These are phyloP conservation scores for Scheffersomyces cryptocercus DNA, from an alignment of 1,139 yeast genomes.

Conservation along the genomic window DNA sequence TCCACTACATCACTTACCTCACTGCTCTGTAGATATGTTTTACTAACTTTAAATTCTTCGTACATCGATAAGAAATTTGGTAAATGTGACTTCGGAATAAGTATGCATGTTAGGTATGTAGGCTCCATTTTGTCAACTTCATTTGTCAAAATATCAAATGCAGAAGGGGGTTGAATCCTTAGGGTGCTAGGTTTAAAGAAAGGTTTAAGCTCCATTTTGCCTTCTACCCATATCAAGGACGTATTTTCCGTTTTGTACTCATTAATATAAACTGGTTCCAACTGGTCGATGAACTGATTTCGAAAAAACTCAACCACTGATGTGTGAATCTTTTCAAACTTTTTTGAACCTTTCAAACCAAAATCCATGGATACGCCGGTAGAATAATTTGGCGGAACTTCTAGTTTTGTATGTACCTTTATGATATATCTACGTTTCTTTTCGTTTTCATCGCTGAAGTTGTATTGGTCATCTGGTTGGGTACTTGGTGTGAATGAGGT, in stretches of 20 bases:
- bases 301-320: constrained; percentile 11
- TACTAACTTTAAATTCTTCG: constrained; percentile 30
- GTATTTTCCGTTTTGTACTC: constrained; percentile 14
- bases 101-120: constrained; percentile 33
- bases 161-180: constrained; percentile 32
- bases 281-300: constrained; percentile 4
- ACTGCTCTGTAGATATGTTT: constrained; percentile 1
- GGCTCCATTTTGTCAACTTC: constrained; percentile 18
- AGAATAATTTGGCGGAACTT: constrained; percentile 13
- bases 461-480: constrained; percentile 10
- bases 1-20: constrained; percentile 1
- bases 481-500: background rate
- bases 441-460: constrained; percentile 29
- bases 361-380: constrained; percentile 22
- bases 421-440: constrained; percentile 32
- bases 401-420: constrained; percentile 31
- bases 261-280: constrained; percentile 6
- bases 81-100: constrained; percentile 30
- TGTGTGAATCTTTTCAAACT: constrained; percentile 19
- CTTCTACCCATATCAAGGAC: constrained; percentile 44
- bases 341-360: constrained; percentile 34
- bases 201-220: constrained; percentile 38
- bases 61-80: constrained; percentile 25
- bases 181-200: constrained; percentile 45
- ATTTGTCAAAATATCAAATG: constrained; percentile 15